phyloP scores from a whole-genome alignment of 2,329 filamentous ascomycete species.

The Lecanoromycetidae sp. region DNA sequence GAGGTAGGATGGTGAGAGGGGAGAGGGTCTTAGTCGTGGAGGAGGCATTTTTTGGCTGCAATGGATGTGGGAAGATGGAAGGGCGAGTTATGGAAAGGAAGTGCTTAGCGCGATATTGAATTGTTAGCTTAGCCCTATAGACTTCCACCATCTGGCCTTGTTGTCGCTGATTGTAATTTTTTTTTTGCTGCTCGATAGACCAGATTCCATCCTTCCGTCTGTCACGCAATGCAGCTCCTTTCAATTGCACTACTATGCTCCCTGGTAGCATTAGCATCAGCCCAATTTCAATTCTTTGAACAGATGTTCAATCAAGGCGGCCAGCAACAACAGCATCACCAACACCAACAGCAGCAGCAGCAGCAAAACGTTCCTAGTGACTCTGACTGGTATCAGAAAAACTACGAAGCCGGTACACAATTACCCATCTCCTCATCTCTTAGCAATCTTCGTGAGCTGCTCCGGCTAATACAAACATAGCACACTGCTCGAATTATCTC shows the following conservation, averaged over 20 bases:
- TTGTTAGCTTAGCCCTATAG: neutral
- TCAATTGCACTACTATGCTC: conserved; percentile 27
- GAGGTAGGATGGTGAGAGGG: neutral
- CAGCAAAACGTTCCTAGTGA: conserved; percentile 77
- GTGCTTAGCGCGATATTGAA: neutral
- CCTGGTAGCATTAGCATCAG: conserved; percentile 46
- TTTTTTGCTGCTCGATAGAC: neutral
- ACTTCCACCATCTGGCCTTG: neutral
- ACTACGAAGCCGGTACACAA: conserved; percentile 52
- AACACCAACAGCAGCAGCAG: conserved; percentile 44
- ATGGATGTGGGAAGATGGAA: neutral
- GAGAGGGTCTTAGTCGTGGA: neutral
- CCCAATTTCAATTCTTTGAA: conserved; percentile 96
- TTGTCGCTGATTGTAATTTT: no score
- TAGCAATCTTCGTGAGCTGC: neutral
- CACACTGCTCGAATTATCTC: conserved; percentile 84
- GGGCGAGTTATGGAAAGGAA: neutral
- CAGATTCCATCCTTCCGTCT: neutral
- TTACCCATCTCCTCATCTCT: neutral
- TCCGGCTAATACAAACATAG: conserved; percentile 31
- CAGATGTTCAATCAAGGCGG: conserved; percentile 73
- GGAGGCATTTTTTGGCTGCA: conserved; percentile 2
- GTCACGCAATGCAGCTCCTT: conserved; percentile 11
- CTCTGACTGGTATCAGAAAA: conserved; percentile 62
- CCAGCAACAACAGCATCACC: conserved; percentile 42